Percentiles rank a stretch among this genome's conserved stretches.
Conservation (phyloP, 2,329 filamentous ascomycete species). For the Colletotrichum caudatum region DNA sequence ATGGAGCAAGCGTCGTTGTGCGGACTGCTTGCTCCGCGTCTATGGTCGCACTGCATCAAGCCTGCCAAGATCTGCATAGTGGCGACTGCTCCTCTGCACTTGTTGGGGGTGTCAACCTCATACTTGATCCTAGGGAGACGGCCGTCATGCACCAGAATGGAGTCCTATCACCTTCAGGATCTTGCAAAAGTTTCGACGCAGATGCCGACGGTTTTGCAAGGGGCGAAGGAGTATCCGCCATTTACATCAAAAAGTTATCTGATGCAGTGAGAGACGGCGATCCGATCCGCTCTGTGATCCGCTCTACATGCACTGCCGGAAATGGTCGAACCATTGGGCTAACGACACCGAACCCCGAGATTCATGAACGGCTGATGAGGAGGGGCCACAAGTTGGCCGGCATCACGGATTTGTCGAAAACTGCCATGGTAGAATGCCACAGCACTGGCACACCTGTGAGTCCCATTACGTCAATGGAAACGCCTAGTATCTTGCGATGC, state of each 20-base stretch:
- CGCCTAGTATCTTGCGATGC: background rate
- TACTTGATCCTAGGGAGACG: slow-evolving; percentile 49
- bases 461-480: slow-evolving; percentile 46
- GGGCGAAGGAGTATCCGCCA: slow-evolving; percentile 59
- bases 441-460: slow-evolving; percentile 56
- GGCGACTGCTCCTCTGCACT: slow-evolving; percentile 49
- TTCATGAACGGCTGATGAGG: slow-evolving; percentile 53
- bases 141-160: slow-evolving; percentile 51
- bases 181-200: slow-evolving; percentile 55
- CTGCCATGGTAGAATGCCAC: slow-evolving; percentile 54
- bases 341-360: slow-evolving; percentile 52
- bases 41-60: slow-evolving; percentile 52
- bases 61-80: slow-evolving; percentile 49
- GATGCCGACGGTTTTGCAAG: slow-evolving; percentile 63
- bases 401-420: slow-evolving; percentile 46
- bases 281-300: slow-evolving; percentile 55
- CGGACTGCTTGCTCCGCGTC: slow-evolving; percentile 57
- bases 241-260: slow-evolving; percentile 60
- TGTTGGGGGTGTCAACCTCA: slow-evolving; percentile 53
- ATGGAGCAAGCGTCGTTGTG: slow-evolving; percentile 45
- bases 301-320: slow-evolving; percentile 51
- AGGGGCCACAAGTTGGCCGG: slow-evolving; percentile 50
- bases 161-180: slow-evolving; percentile 51
- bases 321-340: slow-evolving; percentile 59
- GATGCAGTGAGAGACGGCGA: slow-evolving; percentile 62